A percentile compares a stretch with the other conserved stretches of the same genome.
These are phyloP conservation scores for Melaleuca alternifolia DNA, from an alignment of 345 rosid species.

Conservation along the genomic window DNA sequence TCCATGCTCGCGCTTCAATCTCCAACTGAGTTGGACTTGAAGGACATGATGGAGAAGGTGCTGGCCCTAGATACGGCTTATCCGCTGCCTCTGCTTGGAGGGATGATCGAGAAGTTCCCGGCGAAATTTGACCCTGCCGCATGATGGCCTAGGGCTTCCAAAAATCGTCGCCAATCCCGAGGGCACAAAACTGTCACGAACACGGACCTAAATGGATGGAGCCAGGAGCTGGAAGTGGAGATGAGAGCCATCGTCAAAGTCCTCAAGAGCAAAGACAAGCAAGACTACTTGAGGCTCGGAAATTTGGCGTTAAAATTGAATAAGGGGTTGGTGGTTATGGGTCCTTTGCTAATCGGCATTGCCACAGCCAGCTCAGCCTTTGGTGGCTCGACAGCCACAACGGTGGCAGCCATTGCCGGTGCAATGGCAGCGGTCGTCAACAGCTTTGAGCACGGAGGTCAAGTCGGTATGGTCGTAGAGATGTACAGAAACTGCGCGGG, in stretches of 20 bases:
- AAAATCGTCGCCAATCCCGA: not conserved
- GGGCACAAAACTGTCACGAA: not conserved
- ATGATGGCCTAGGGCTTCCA: conserved; percentile 16
- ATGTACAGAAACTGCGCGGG: conserved; percentile 46
- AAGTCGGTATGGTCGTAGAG: conserved; percentile 46
- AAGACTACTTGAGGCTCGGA: conserved; percentile 33
- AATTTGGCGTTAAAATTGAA: conserved; percentile 27
- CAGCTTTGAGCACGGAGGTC: conserved; percentile 33
- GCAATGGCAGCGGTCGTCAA: conserved; percentile 20
- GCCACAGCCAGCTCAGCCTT: conserved; percentile 22
- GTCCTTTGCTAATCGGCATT: conserved; percentile 24
- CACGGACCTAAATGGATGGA: conserved; percentile 20
- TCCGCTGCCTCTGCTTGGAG: conserved; percentile 31
- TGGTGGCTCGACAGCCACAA: conserved; percentile 1
- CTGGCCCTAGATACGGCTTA: conserved; percentile 26
- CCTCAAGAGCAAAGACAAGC: conserved; percentile 19
- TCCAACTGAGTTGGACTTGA: conserved; percentile 3
- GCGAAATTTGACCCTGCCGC: conserved; percentile 10
- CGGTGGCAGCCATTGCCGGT: conserved; percentile 17
- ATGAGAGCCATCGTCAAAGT: conserved; percentile 25
- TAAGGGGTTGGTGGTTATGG: conserved; percentile 30
- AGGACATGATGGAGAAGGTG: conserved; percentile 7
- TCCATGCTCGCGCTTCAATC: conserved; percentile 1
- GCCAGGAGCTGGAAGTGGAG: conserved; percentile 15
- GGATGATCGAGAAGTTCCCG: conserved; percentile 26